Conservation (phyloP, 805 yeast species). For the Ogataea pignaliae region DNA sequence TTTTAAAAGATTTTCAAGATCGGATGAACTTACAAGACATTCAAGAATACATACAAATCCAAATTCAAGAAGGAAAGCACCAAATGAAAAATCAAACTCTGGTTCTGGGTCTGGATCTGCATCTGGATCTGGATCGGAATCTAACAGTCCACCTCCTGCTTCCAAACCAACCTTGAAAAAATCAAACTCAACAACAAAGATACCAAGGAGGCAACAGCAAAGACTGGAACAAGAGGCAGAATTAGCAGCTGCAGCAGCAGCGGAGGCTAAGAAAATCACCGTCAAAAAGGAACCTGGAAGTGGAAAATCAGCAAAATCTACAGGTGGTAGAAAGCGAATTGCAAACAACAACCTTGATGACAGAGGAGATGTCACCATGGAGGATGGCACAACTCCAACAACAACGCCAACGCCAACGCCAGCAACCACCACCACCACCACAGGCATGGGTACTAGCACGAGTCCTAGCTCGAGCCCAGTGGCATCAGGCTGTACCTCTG, state of each 20-base stretch:
- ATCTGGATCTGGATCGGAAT: not conserved
- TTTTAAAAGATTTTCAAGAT: slow-evolving; percentile 69
- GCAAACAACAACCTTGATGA: no score
- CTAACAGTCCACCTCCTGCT: slow-evolving; percentile 25
- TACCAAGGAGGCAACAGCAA: slow-evolving; percentile 6
- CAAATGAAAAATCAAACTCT: slow-evolving; percentile 11
- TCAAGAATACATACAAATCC: slow-evolving; percentile 72
- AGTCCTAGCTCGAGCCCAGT: slow-evolving; percentile 4
- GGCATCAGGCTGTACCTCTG: slow-evolving; percentile 15
- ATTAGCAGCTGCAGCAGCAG: no score
- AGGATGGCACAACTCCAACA: slow-evolving; percentile 10
- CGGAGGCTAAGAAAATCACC: no score
- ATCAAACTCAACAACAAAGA: slow-evolving; percentile 16
- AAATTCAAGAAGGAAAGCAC: slow-evolving; percentile 28
- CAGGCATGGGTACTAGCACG: no score
- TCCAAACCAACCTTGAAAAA: slow-evolving; percentile 14
- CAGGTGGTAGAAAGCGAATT: no score
- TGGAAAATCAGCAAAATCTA: no score
- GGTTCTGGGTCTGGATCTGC: not conserved
- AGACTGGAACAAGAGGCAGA: not conserved
- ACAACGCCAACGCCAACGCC: not conserved
- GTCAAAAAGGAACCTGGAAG: no score
- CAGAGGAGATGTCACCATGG: slow-evolving; percentile 17
- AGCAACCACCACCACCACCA: not conserved
- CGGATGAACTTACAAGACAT: slow-evolving; percentile 86